phyloP scores from a whole-genome alignment of 352 stramenopile species.

The Globisporangium ultimum region DNA sequence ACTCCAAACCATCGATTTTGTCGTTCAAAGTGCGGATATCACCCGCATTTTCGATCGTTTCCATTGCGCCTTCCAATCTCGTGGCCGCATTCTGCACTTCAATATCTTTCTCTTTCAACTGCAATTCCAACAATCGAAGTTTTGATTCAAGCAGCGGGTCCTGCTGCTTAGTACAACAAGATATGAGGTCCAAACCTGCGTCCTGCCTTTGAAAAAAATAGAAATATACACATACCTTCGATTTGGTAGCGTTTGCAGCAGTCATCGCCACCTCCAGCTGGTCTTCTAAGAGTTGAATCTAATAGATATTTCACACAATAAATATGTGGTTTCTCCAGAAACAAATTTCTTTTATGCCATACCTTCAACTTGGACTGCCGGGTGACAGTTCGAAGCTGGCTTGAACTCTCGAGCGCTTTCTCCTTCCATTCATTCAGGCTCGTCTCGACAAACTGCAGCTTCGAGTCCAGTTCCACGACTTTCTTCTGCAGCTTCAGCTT shows the following conservation, averaged over 20 bases:
- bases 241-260: conserved; percentile 19
- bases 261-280: conserved; percentile 49
- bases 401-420: conserved; percentile 53
- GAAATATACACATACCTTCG: conserved; percentile 2
- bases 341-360: background rate
- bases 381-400: conserved; percentile 35
- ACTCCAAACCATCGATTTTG: conserved; percentile 57
- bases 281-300: conserved; percentile 65
- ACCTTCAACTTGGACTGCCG: conserved; percentile 60
- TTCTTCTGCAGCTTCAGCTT: conserved; percentile 66
- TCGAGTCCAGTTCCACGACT: conserved; percentile 65
- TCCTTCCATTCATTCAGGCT: conserved; percentile 72
- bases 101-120: conserved; percentile 62
- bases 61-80: conserved; percentile 39
- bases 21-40: conserved; percentile 57
- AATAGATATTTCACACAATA: background rate
- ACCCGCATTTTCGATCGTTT: conserved; percentile 44
- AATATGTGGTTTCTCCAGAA: background rate
- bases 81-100: conserved; percentile 39
- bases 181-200: background rate
- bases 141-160: conserved; percentile 62
- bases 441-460: conserved; percentile 59
- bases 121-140: conserved; percentile 56
- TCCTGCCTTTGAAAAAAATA: background rate
- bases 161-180: conserved; percentile 27